Base-by-base conservation (phyloP, 495 filamentous ascomycete species). In the Penicillium cataractarum region DNA sequence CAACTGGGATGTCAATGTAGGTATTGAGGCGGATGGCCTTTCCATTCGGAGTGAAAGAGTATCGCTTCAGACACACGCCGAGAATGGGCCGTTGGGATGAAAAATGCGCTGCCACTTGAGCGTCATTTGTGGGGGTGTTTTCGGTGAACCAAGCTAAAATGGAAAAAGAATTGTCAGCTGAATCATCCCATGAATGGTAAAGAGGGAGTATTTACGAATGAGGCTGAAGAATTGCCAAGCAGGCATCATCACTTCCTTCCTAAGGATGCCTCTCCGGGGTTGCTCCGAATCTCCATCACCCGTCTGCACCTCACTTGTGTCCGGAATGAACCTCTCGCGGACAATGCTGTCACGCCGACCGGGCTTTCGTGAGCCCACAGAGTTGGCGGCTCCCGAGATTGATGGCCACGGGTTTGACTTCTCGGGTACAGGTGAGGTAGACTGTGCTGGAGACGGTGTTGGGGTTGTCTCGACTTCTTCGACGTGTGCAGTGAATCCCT, bases 191-290 rank as follows among this genome's bases (percentile, higher is more conserved):
- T 52, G 21, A 37, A 9, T 21, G 22, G 24, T 57, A 29, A n/a
- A 21, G 13, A 44, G 6, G 22, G 32, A 27, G n/a, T n/a, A 63
- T 88, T 64, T 76, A 91, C 90, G 92, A 59, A 96, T 93, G 40
- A 97, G 76, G 69, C 87, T 90, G 74, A 97, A 97, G 69, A 99
- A 97, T 68, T 97, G 95, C 94, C 94, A 99, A 13, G 95, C 95
- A 13, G 94, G 95, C 83, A 99, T 96, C 71, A 94, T 86, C 15
- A 97, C 89, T 69, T 95, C 92, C 71, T 90, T 95, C 37, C 89
- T 81, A 33, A 90, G 76, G 27, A 79, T 81, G 37, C 81, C 79
- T 58, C 74, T 80, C 24, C 82, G 75, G 15, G 71, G 67, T 8
- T 67, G 66, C 17, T 67, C 63, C 27, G 54, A 42, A 32, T 60